Percentiles rank a stretch among this genome's conserved stretches.
These are phyloP conservation scores for Colletotrichum camelliae DNA, from an alignment of 2,329 filamentous ascomycete genomes.

Conservation along the genomic window DNA sequence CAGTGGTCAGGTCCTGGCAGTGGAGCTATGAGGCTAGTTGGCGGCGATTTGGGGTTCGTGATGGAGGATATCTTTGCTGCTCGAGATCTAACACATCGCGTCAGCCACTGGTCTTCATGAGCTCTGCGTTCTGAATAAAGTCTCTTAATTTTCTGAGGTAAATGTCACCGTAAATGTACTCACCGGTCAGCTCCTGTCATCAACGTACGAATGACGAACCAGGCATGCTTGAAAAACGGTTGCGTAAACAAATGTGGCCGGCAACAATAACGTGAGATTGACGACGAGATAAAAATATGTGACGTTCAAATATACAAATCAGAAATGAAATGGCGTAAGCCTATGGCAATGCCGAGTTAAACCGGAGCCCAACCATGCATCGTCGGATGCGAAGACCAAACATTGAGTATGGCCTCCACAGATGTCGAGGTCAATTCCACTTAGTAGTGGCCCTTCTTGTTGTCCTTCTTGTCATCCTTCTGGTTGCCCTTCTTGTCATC, in stretches of 20 bases:
- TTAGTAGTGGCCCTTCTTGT: background rate
- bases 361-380: background rate
- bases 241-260: background rate
- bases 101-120: background rate
- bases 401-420: background rate
- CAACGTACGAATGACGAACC: background rate
- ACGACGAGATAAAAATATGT: background rate
- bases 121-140: too few relatives aligned
- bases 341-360: background rate
- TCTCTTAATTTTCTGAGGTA: background rate
- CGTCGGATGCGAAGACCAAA: background rate
- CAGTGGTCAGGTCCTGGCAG: background rate
- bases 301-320: background rate
- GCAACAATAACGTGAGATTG: background rate
- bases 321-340: background rate
- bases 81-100: background rate
- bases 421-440: background rate
- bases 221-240: background rate
- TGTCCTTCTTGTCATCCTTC: background rate
- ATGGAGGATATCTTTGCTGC: background rate
- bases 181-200: background rate
- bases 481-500: conserved; percentile 10
- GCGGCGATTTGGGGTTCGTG: background rate
- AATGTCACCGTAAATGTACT: background rate
- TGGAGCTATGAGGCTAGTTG: background rate